These are phyloP conservation scores for Podospora sp. DNA, from an alignment of 495 filamentous ascomycete species.

Conservation along the genomic window DNA sequence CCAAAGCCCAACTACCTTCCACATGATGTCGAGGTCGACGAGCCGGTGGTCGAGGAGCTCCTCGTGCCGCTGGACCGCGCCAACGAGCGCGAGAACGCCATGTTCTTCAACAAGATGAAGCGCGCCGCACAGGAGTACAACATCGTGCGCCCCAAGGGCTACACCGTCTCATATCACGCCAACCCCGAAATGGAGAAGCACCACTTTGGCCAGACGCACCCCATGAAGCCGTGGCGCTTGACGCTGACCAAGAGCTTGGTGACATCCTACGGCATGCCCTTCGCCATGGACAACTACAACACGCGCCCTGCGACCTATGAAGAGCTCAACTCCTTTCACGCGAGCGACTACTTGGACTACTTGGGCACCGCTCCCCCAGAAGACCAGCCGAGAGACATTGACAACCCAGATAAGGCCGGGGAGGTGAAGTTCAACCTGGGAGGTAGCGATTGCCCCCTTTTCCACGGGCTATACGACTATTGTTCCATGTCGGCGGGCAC, in stretches of 20 bases:
- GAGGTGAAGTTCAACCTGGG: constrained; percentile 79
- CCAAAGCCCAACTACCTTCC: constrained; percentile 56
- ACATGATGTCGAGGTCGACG: constrained; percentile 46
- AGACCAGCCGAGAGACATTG: constrained; percentile 52
- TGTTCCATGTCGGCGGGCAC: constrained; percentile 91
- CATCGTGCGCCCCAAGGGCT: constrained; percentile 76
- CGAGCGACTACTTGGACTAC: constrained; percentile 87
- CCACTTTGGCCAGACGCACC: constrained; percentile 92
- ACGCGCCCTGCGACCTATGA: constrained; percentile 81
- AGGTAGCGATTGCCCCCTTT: constrained; percentile 89
- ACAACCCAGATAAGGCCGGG: constrained; percentile 43
- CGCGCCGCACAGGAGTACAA: constrained; percentile 69
- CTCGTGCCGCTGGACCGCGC: constrained; percentile 55
- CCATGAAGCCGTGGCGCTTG: constrained; percentile 98
- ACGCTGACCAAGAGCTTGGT: constrained; percentile 94
- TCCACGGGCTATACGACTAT: constrained; percentile 94
- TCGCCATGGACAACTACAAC: constrained; percentile 91
- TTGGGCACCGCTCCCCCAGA: constrained; percentile 58
- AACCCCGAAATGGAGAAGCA: constrained; percentile 94
- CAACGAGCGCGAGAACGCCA: constrained; percentile 59
- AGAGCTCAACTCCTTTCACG: constrained; percentile 86
- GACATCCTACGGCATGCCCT: constrained; percentile 89
- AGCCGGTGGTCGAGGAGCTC: constrained; percentile 72
- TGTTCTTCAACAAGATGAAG: constrained; percentile 65
- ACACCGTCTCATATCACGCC: constrained; percentile 93